Conservation (phyloP, 805 yeast genomes). For the Nakazawaea wyomingensis region DNA sequence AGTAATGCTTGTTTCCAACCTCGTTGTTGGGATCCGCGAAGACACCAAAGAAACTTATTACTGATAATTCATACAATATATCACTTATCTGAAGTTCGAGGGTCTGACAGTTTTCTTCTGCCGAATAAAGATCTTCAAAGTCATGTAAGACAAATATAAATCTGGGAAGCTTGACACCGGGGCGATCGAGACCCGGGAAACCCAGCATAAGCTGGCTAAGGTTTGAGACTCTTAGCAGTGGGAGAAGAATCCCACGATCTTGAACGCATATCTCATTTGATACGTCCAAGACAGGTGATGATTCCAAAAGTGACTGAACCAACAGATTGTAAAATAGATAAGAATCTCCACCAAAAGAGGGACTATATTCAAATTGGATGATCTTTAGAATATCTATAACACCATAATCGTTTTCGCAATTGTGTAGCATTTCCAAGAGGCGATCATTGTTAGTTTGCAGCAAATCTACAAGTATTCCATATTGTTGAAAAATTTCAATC, state of each 20-base stretch:
- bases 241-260: not conserved
- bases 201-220: not conserved
- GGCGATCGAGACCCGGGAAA: not conserved
- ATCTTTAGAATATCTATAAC: not conserved
- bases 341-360: constrained; percentile 1
- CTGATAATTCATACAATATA: not conserved
- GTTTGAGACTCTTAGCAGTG: not conserved
- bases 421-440: not conserved
- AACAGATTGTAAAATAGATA: constrained; percentile 3
- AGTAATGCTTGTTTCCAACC: not conserved
- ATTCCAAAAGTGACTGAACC: not conserved
- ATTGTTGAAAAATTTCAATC: not conserved
- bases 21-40: not conserved
- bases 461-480: not conserved
- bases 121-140: not conserved
- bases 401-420: not conserved
- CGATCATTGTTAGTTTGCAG: not conserved
- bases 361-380: not conserved
- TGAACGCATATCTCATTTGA: not conserved
- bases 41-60: not conserved
- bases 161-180: not conserved
- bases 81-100: not conserved
- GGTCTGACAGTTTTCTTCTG: not conserved
- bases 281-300: not conserved
- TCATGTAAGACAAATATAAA: not conserved